phyloP scores from a whole-genome alignment of 1,284 basidiomycete genomes.

The Melampsora larici-populina region DNA sequence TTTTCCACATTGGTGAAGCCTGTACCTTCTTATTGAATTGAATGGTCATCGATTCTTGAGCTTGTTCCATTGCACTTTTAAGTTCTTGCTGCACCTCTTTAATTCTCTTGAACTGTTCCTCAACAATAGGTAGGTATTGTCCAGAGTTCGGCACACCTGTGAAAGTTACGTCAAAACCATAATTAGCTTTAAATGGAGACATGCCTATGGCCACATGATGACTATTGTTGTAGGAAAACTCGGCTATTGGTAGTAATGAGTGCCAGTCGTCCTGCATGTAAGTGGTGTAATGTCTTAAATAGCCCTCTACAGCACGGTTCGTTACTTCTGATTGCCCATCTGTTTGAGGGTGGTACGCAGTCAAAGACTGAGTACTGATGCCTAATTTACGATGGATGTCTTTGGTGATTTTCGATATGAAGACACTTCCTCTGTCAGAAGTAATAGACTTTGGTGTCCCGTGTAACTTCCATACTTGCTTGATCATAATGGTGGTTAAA shows the following conservation, averaged over 20 bases:
- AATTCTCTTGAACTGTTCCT: not conserved
- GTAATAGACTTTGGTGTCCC: too few relatives aligned
- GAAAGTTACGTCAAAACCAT: not conserved
- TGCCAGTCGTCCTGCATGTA: not conserved
- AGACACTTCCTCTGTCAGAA: too few relatives aligned
- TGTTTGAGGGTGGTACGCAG: too few relatives aligned
- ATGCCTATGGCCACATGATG: not conserved
- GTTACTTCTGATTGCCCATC: not conserved
- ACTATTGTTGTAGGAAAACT: constrained; percentile 2
- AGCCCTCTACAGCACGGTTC: not conserved
- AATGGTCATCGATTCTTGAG: not conserved
- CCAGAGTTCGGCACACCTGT: not conserved
- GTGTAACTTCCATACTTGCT: not conserved
- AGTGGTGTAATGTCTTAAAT: not conserved
- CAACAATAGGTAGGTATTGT: not conserved
- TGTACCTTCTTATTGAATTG: not conserved
- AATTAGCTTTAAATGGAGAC: constrained; percentile 5
- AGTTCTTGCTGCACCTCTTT: not conserved
- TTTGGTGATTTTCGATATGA: too few relatives aligned
- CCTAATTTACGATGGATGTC: too few relatives aligned
- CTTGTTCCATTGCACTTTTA: not conserved
- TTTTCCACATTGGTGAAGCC: not conserved
- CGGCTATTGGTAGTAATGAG: not conserved
- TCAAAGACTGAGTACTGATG: too few relatives aligned
- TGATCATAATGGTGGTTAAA: not conserved